Evolutionary conservation across 2,329 filamentous ascomycete species (phyloP), one percentile per base, ranked within the genome.

Genomic region (Passalora sequoiae): DNA sequence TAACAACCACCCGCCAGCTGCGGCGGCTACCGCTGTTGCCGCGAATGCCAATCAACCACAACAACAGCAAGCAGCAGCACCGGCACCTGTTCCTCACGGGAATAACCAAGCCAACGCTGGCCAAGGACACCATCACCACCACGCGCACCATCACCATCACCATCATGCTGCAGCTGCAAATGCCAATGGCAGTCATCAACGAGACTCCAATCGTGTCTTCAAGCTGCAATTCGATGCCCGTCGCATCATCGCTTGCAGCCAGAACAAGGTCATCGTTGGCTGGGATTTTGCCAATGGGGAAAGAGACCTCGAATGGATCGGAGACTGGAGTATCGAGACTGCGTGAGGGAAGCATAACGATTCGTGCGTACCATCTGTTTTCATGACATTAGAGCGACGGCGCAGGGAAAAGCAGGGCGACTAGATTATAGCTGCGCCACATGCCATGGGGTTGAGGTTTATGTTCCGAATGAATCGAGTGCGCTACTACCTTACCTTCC

Each of bases 211-310:
- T 8, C 67, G 92, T 17, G 86, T 98, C 3, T 98, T 97, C 73
- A 98, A 98, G 67, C 73, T 97, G 25, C 92, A 98, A 64, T 98
- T 96, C 56, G 92, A 98, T 62, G 86, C 89, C 1, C 78, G 89
- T 16, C 82, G 89, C 57, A 94, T 98, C 55, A 84, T 98, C 42
- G 96, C 89, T 69, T 96, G 91, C 63, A 92, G 86, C 52, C 89
- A 97, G 64, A 88, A 92, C 44, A 83, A 83, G 28, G 81, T 84
- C 12, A 97, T 98, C 60, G 88, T 97, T 0, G 92, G 89, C 0
- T 98, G 92, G 92, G 92, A 98, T 65, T 98, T 97, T 73, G 92
- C 89, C 46, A 87, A 89, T 55, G 84, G 80, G 4, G 89, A 98
- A 53, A 67, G 77, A 43, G 84, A 94, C 38, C 45, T 66, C 32